Conservation (phyloP, 768 basidiomycete species). For the Suillus lakei region DNA sequence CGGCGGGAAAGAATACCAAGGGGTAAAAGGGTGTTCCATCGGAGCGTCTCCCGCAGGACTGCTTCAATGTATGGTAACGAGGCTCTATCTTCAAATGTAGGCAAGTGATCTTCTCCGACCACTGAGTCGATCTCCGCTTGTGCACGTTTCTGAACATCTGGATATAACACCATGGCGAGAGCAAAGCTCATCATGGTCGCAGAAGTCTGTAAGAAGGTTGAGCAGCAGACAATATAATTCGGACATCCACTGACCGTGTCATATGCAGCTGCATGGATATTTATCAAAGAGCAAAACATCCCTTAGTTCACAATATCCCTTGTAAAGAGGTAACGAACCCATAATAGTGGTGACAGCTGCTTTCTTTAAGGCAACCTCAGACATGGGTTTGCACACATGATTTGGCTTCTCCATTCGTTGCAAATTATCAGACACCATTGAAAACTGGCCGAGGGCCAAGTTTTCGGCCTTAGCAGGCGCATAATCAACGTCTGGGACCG, state of each 20-base stretch:
- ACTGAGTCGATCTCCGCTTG: no score
- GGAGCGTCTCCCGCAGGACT: background rate
- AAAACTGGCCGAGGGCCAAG: background rate
- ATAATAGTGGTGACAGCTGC: constrained; percentile 15
- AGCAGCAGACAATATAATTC: background rate
- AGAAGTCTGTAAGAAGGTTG: background rate
- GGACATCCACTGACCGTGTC: constrained; percentile 19
- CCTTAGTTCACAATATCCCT: no score
- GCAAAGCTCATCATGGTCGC: background rate
- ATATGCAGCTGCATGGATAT: constrained; percentile 18
- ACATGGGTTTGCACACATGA: background rate
- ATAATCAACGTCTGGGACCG: background rate
- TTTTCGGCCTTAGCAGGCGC: background rate
- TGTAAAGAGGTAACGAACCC: constrained; percentile 11
- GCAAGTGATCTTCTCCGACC: background rate
- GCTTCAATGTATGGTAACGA: background rate
- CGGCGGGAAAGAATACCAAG: background rate
- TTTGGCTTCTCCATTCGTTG: constrained; percentile 19
- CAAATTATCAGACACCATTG: constrained; percentile 18
- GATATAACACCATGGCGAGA: no score
- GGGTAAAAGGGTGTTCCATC: background rate
- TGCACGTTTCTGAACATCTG: no score
- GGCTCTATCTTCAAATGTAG: background rate
- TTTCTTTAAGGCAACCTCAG: constrained; percentile 14
- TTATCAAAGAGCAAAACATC: background rate